phyloP scores from a whole-genome alignment of 306 rosid genomes.

The Vicia villosa region DNA sequence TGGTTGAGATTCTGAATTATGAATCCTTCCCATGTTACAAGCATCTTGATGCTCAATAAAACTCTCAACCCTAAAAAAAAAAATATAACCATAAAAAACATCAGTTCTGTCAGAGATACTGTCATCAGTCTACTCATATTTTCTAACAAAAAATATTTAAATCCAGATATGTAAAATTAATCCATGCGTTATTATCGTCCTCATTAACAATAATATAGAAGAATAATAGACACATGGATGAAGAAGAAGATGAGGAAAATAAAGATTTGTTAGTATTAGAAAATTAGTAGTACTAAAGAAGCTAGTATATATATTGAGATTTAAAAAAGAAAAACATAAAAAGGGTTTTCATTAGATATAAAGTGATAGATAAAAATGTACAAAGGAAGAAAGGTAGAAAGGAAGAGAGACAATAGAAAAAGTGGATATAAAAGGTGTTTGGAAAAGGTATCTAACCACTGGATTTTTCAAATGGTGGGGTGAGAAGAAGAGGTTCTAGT shows the following conservation, averaged over 20 bases:
- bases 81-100: not conserved
- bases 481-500: slow-evolving; percentile 39
- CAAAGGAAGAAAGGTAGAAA: slow-evolving; percentile 22
- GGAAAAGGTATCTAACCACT: slow-evolving; percentile 39
- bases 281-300: not conserved
- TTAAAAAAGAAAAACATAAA: slow-evolving; percentile 1
- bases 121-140: not conserved
- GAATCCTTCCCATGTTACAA: slow-evolving; percentile 76
- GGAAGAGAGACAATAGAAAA: slow-evolving; percentile 37
- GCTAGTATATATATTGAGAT: not conserved
- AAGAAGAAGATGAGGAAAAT: slow-evolving; percentile 14
- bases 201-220: not conserved
- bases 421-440: slow-evolving; percentile 43
- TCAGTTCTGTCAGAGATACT: not conserved
- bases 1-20: slow-evolving; percentile 58
- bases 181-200: not conserved
- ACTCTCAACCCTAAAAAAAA: slow-evolving; percentile 81
- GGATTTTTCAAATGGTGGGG: slow-evolving; percentile 38
- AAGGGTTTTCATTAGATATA: slow-evolving; percentile 16
- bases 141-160: not conserved
- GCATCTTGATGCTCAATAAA: slow-evolving; percentile 99
- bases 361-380: slow-evolving; percentile 1
- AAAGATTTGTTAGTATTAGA: slow-evolving; percentile 13
- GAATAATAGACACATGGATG: not conserved
- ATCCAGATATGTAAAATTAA: not conserved